Conservation (phyloP, 768 basidiomycete species). For the Termitomyces sp. region DNA sequence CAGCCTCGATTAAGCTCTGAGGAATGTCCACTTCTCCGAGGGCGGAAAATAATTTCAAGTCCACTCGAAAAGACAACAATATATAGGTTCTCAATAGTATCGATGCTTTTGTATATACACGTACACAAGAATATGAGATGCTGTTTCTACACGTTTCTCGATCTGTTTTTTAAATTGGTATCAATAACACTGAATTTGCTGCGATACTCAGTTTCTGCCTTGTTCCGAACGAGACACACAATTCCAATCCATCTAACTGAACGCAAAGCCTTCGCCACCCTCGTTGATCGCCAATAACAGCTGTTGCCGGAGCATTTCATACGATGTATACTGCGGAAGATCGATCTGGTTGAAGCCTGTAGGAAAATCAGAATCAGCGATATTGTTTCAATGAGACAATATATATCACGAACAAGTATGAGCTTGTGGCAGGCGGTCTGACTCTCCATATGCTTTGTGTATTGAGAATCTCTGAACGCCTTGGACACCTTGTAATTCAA, state of each 20-base stretch:
- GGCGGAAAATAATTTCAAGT: neutral
- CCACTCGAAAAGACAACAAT: neutral
- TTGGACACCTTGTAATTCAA: constrained; percentile 91
- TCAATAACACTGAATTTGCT: constrained; percentile 8
- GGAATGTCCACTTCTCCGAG: too few species aligned
- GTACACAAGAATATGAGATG: constrained; percentile 16
- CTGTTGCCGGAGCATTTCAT: constrained; percentile 93
- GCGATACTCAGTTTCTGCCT: constrained; percentile 4
- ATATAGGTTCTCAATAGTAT: neutral
- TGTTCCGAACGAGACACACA: constrained; percentile 1
- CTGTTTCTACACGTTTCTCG: constrained; percentile 13
- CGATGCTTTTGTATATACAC: constrained; percentile 16
- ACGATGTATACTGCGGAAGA: constrained; percentile 90
- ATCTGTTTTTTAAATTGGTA: constrained; percentile 7
- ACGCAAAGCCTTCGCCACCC: constrained; percentile 94
- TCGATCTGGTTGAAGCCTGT: constrained; percentile 93
- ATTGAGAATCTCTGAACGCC: constrained; percentile 95
- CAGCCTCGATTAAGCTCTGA: too few species aligned
- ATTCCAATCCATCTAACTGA: constrained; percentile 39
- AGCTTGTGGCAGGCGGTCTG: constrained; percentile 81
- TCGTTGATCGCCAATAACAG: constrained; percentile 91
- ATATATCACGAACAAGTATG: constrained; percentile 67
- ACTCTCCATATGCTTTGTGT: constrained; percentile 86
- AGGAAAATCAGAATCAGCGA: constrained; percentile 3
- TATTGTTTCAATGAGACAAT: constrained; percentile 7